Evolutionary conservation across 2,329 filamentous ascomycete genomes (phyloP), one percentile per base, ranked within the genome.

Genomic region (Cladorrhinum sp.): DNA sequence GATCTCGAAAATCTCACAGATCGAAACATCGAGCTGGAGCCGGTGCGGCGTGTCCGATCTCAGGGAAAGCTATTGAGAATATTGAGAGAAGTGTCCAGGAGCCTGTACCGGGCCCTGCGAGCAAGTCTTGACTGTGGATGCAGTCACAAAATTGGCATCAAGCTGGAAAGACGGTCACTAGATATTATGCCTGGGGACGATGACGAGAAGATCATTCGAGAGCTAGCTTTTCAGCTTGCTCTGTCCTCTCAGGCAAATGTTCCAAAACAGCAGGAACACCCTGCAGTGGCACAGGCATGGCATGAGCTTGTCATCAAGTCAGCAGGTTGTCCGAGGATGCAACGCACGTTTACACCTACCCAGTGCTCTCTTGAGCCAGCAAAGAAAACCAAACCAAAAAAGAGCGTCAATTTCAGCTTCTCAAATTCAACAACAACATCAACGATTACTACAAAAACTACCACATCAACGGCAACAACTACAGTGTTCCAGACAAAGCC

Each of bases 71-170:
- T 71, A 0, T 58, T 67, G 24, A 60, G 25, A 4, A 24, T 71
- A 3, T 41, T 70, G 3, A 64, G 65, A 2, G 62, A 64, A 3
- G 23, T 71, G 0, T 67, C 68, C 0, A 56, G 51, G 32, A 68
- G 66, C 36, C 57, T 72, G 0, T 70, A 69, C 29, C 66, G 65
- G 1, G 69, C 70, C 22, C 45, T 71, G 2, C 62, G 50, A 24
- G 53, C 59, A 2, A 68, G 67, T 36, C 50, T 70, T 1, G 55
- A 48, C 20, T 70, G 69, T 50, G 32, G 22, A 8, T 67, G 65
- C 24, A 48, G 50, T 3, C 66, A 69, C 16, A 61, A 65, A 2
- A 52, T 72, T 10, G 59, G 66, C 38, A 52, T 73, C 7, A 48
- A 58, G 5, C 51, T 71, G 12, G 29, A 55, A 5, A 50, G 63